Conservation (phyloP, 805 yeast species). For the Pichia pseudocactophila region DNA sequence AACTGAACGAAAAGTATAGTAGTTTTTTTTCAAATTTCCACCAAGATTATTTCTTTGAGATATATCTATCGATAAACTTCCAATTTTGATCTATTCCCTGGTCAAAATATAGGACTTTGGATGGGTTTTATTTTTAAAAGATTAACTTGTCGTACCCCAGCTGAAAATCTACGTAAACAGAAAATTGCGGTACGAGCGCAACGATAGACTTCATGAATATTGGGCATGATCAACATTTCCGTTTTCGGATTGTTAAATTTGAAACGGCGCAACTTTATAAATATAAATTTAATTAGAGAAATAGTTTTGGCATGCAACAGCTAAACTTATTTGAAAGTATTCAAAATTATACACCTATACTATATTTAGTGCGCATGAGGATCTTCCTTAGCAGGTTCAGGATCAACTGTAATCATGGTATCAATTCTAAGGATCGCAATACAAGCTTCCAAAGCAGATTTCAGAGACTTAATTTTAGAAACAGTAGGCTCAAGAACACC, state of each 20-base stretch:
- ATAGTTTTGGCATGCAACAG: neutral
- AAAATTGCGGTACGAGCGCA: too few relatives aligned
- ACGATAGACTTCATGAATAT: too few relatives aligned
- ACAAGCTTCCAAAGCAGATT: conserved; percentile 96
- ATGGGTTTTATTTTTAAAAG: too few relatives aligned
- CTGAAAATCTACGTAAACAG: neutral
- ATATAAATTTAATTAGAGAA: too few relatives aligned
- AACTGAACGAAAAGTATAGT: too few relatives aligned
- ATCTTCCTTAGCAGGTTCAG: conserved; percentile 87
- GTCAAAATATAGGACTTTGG: too few relatives aligned
- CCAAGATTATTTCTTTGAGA: too few relatives aligned
- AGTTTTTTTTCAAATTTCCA: neutral
- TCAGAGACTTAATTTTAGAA: conserved; percentile 84
- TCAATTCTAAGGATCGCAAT: conserved; percentile 95
- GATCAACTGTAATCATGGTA: conserved; percentile 95
- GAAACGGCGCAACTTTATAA: too few relatives aligned
- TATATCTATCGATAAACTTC: too few relatives aligned
- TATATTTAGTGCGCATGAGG: conserved; percentile 67
- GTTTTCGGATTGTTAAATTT: too few relatives aligned
- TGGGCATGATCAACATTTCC: too few relatives aligned
- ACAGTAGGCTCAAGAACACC: conserved; percentile 97
- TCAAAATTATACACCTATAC: neutral
- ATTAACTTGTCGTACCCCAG: neutral
- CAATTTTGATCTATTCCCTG: too few relatives aligned
- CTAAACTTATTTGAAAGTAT: neutral